A percentile compares a stretch with the other conserved stretches of the same genome.
Evolutionary conservation across 176 grass and related monocot genomes (phyloP).

Genomic region (Alopecurus myosuroides): DNA sequence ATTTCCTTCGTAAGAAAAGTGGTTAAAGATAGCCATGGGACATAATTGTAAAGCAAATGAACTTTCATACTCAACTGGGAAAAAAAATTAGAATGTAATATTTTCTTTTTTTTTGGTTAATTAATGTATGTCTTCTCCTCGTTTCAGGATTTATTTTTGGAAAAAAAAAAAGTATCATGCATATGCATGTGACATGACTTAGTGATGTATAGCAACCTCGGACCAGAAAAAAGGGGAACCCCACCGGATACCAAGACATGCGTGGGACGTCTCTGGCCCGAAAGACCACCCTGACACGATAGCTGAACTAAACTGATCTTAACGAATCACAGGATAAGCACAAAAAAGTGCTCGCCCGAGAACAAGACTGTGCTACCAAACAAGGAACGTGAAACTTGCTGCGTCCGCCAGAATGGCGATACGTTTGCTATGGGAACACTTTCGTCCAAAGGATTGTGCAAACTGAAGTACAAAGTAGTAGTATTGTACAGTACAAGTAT

Average conservation of each 20-base stretch:
- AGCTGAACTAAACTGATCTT: neutral
- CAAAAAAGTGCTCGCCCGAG: slow-evolving; percentile 6
- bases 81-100: no score
- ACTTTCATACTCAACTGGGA: no score
- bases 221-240: neutral
- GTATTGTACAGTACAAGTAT: no score
- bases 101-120: no score
- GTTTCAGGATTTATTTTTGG: neutral
- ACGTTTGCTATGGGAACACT: neutral
- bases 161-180: neutral
- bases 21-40: no score
- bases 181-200: neutral
- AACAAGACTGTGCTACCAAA: no score
- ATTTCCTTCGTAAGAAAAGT: no score
- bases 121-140: no score
- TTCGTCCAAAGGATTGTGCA: neutral
- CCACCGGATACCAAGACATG: neutral
- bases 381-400: slow-evolving; percentile 2
- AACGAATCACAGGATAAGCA: slow-evolving; percentile 34
- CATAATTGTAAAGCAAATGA: no score
- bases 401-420: neutral
- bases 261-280: neutral
- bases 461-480: no score
- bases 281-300: neutral
- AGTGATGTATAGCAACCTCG: neutral